Evolutionary conservation across 2,329 filamentous ascomycete genomes (phyloP).

Genomic region (Tetracladium maxilliforme): DNA sequence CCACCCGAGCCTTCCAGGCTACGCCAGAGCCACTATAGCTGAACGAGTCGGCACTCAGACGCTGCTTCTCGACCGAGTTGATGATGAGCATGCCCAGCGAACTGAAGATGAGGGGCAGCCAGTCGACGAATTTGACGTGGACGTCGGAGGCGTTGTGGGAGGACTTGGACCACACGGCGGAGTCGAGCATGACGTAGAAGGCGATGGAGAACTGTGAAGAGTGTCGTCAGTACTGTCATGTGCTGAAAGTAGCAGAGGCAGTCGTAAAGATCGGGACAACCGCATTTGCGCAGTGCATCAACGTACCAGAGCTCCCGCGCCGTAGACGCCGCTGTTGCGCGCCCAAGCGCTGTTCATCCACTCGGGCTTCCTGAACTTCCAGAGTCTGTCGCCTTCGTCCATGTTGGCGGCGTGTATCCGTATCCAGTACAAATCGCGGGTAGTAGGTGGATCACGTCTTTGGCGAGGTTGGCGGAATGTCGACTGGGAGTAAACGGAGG

Average conservation of each 20-base stretch:
- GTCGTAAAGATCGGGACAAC: too few species aligned
- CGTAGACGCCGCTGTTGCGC: constrained; percentile 48
- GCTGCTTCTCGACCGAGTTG: constrained; percentile 54
- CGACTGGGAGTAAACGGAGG: too few species aligned
- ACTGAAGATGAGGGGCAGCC: constrained; percentile 54
- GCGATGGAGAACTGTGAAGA: constrained; percentile 45
- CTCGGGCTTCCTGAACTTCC: constrained; percentile 51
- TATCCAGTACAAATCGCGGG: too few species aligned
- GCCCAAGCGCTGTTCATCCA: constrained; percentile 52
- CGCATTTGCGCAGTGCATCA: not conserved
- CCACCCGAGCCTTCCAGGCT: constrained; percentile 54
- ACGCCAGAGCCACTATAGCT: constrained; percentile 47
- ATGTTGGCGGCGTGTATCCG: too few species aligned
- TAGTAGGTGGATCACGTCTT: too few species aligned
- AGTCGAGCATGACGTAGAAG: constrained; percentile 55
- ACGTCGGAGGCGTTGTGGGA: constrained; percentile 41
- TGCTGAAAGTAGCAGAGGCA: too few species aligned
- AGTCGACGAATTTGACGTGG: constrained; percentile 55
- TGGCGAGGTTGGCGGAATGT: too few species aligned
- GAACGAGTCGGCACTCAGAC: constrained; percentile 47
- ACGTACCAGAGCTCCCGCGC: constrained; percentile 46
- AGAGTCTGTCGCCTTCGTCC: constrained; percentile 52
- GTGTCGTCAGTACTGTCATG: too few species aligned
- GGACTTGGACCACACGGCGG: constrained; percentile 51
- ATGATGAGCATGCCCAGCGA: constrained; percentile 57